A percentile compares a stretch with the other conserved stretches of the same genome.
Conservation (phyloP, 805 yeast genomes). For the Allodekkera sacchari region DNA sequence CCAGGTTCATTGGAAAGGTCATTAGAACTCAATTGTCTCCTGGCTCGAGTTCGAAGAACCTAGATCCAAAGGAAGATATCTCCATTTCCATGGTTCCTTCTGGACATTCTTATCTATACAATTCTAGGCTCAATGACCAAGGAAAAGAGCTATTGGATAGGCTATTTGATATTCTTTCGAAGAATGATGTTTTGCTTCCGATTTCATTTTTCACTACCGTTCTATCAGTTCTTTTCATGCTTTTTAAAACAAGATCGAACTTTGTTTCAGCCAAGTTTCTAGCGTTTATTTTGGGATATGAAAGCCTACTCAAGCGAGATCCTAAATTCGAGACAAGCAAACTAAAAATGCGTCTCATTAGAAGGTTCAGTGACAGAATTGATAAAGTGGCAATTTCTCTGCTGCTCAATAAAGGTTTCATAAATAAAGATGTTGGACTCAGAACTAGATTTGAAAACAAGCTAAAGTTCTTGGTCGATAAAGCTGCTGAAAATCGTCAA, state of each 20-base stretch:
- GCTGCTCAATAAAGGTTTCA: slow-evolving; percentile 25
- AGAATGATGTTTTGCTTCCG: slow-evolving; percentile 45
- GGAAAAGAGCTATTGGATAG: slow-evolving; percentile 62
- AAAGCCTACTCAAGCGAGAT: slow-evolving; percentile 45
- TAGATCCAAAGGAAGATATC: slow-evolving; percentile 21
- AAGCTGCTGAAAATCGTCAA: slow-evolving; percentile 19
- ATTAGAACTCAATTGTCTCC: slow-evolving; percentile 46
- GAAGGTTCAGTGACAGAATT: slow-evolving; percentile 28
- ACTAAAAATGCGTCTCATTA: slow-evolving; percentile 22
- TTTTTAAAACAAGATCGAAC: slow-evolving; percentile 62
- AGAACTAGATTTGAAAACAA: slow-evolving; percentile 26
- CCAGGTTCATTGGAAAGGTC: slow-evolving; percentile 60
- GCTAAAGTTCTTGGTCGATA: slow-evolving; percentile 22
- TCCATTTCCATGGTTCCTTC: slow-evolving; percentile 43
- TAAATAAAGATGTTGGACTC: slow-evolving; percentile 23
- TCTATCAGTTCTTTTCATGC: slow-evolving; percentile 50
- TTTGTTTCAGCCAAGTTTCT: slow-evolving; percentile 47
- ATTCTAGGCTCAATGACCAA: slow-evolving; percentile 52
- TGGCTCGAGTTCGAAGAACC: slow-evolving; percentile 22
- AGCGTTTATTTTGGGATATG: slow-evolving; percentile 52
- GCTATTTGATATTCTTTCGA: slow-evolving; percentile 46
- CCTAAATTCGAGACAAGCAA: slow-evolving; percentile 34
- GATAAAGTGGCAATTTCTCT: slow-evolving; percentile 26
- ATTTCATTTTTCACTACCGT: slow-evolving; percentile 60
- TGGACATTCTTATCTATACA: slow-evolving; percentile 58